Conservation (phyloP, 345 rosid genomes). For the Brassica cretica region DNA sequence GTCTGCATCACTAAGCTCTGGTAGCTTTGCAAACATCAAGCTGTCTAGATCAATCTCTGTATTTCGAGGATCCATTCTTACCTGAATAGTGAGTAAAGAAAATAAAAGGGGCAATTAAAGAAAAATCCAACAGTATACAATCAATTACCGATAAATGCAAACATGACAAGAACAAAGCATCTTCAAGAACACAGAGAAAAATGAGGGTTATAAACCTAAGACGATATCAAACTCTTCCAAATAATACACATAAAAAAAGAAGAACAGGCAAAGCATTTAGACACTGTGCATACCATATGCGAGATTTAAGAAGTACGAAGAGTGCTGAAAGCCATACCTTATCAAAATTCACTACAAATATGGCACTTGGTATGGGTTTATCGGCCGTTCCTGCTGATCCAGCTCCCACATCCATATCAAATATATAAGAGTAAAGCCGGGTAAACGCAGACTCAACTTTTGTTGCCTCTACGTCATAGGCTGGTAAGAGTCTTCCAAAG, state of each 20-base stretch:
- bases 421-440: constrained; percentile 72
- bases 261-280: background rate
- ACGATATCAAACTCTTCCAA: constrained; percentile 1
- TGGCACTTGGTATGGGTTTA: constrained; percentile 81
- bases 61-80: constrained; percentile 92
- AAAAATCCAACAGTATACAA: background rate
- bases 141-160: background rate
- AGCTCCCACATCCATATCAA: constrained; percentile 60
- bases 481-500: constrained; percentile 88
- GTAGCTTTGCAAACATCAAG: constrained; percentile 61
- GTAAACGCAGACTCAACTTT: constrained; percentile 75
- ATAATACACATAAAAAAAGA: constrained; percentile 3
- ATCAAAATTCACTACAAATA: constrained; percentile 90
- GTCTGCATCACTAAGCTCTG: constrained; percentile 70
- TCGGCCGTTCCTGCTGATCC: constrained; percentile 55
- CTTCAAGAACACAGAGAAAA: constrained; percentile 5
- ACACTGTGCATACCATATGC: constrained; percentile 8
- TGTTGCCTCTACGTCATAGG: constrained; percentile 90
- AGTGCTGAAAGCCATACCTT: constrained; percentile 56
- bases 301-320: constrained; percentile 23
- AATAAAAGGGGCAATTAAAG: constrained; percentile 17
- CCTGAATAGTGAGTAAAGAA: constrained; percentile 47
- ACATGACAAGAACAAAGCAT: constrained; percentile 7
- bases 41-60: constrained; percentile 71
- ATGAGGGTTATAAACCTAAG: constrained; percentile 13